Base-by-base conservation (phyloP, 441 rosid genomes). In the Euphorbia neoarborescens region DNA sequence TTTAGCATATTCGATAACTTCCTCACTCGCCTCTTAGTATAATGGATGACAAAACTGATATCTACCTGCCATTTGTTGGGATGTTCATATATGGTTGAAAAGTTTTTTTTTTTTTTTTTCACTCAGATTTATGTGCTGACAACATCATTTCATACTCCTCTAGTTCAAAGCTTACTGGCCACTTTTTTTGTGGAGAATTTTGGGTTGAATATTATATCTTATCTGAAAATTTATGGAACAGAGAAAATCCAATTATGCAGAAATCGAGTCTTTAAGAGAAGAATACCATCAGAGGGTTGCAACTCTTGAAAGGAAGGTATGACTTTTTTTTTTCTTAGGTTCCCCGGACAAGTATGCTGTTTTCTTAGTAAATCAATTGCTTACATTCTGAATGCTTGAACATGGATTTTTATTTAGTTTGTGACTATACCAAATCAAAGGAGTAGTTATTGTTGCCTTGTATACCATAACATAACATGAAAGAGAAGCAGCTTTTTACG, bases 271-370 rank as follows among this genome's bases (percentile, higher is more conserved):
- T 73, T 82, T 95, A 83, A 86, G 95, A 72, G 99, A 92, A 83
- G 98, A 92, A 86, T 95, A 90, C 81, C 98, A 89, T 85, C 99
- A 95, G 83, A 86, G 95, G 83, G 90, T 92, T 84, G 87, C 94
- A 63, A 83, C 89, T 68, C 94, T 95, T 63, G 99, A 95, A 84
- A 90, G 97, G 74, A 92, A 90, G 97, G 99, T 90, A 68, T 51
- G 51, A 15, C 62, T 64, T 25, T 64, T 25, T 37, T 20, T 32
- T 64, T 27, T 38, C 19, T 51, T 56, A 22, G 22, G 30, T 66
- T 66, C 27, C 74, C 17, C 42, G 62, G 19, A 25, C 40, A 58
- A 28, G 54, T 44, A 53, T 70, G 20, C 35, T 35, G 19, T 24
- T n/a, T 35, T 6, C 14, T 61, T 38, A 5, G 1, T 40, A 1